A percentile compares a stretch with the other conserved stretches of the same genome.
Evolutionary conservation across 2,329 filamentous ascomycete species (phyloP).

Genomic region (Aspergillus sp.): DNA sequence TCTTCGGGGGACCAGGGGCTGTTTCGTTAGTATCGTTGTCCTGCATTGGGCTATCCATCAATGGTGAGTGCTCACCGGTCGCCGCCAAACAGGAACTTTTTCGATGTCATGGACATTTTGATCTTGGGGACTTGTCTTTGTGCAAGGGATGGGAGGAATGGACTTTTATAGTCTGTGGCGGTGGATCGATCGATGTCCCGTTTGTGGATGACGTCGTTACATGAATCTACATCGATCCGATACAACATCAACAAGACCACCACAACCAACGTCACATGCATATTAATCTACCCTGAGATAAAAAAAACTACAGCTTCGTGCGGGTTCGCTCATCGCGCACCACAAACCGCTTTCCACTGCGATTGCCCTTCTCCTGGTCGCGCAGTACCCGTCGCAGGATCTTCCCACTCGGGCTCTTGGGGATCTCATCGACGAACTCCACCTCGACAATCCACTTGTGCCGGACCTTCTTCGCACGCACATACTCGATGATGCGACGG

Average conservation of each 20-base stretch:
- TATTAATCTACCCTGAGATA: not conserved
- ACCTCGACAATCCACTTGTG: conserved; percentile 40
- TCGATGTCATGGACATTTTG: not conserved
- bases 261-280: not conserved
- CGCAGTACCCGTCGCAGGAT: conserved; percentile 64
- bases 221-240: too few species aligned
- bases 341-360: conserved; percentile 8
- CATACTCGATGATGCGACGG: conserved; percentile 56
- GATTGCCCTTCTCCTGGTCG: conserved; percentile 27
- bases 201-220: too few species aligned
- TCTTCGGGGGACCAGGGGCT: conserved; percentile 31
- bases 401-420: conserved; percentile 74
- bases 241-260: not conserved
- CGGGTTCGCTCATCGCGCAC: conserved; percentile 9
- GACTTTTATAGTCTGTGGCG: too few species aligned
- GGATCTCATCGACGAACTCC: conserved; percentile 52
- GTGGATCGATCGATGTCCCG: too few species aligned
- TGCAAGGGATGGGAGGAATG: too few species aligned
- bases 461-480: conserved; percentile 65
- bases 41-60: not conserved
- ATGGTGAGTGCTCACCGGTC: conserved; percentile 4
- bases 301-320: conserved; percentile 12
- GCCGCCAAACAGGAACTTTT: conserved; percentile 13
- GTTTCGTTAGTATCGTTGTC: not conserved
- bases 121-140: not conserved